Conservation (phyloP, 2,329 filamentous ascomycete species). For the Atkinsonella texensis region DNA sequence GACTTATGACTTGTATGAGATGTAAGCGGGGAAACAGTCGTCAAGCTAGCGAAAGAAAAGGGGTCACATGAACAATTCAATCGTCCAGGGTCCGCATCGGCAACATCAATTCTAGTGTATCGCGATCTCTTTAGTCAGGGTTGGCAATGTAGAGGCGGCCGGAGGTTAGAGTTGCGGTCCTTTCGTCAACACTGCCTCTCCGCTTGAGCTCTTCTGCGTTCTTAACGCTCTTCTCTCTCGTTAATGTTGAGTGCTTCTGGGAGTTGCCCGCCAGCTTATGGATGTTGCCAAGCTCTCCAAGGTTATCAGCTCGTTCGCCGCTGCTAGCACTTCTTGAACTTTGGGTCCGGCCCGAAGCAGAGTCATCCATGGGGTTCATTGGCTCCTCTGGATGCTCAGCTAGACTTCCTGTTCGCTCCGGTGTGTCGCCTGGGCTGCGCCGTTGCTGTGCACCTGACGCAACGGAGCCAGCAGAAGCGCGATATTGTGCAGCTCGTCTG, state of each 20-base stretch:
- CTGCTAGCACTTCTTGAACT: conserved; percentile 45
- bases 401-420: conserved; percentile 41
- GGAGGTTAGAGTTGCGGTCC: conserved; percentile 61
- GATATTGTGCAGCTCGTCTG: conserved; percentile 35
- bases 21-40: neutral
- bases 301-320: conserved; percentile 47
- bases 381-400: conserved; percentile 27
- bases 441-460: conserved; percentile 30
- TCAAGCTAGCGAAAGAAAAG: neutral
- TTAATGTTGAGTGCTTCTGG: conserved; percentile 42
- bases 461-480: conserved; percentile 35
- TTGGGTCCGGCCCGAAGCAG: conserved; percentile 33
- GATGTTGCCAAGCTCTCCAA: conserved; percentile 40
- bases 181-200: conserved; percentile 73
- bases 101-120: neutral
- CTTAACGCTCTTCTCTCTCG: conserved; percentile 54
- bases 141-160: conserved; percentile 77
- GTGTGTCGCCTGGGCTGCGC: conserved; percentile 40
- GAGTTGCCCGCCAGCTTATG: conserved; percentile 47
- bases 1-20: neutral
- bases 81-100: neutral
- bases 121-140: conserved; percentile 45
- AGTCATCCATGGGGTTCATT: conserved; percentile 22
- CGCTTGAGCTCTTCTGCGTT: conserved; percentile 60
- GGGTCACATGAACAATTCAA: neutral